Evolutionary conservation across 2,329 filamentous ascomycete genomes (phyloP).

Genomic region (Fusarium anguioides): DNA sequence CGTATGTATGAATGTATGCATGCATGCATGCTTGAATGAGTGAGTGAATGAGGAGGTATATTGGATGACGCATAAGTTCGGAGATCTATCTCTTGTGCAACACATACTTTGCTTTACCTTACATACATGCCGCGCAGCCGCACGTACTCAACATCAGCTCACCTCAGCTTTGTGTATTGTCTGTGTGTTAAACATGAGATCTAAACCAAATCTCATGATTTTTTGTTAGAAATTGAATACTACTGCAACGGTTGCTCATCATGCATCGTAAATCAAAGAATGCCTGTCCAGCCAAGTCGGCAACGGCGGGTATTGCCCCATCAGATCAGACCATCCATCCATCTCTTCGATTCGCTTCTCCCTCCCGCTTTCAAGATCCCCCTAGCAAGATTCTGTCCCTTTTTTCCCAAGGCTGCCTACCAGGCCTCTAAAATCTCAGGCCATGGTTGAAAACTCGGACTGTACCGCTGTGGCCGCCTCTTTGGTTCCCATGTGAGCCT

Average conservation of each 20-base stretch:
- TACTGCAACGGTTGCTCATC: background rate
- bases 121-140: background rate
- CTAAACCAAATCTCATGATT: constrained; percentile 1
- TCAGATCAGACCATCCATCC: too few relatives aligned
- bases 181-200: background rate
- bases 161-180: background rate
- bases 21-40: too few relatives aligned
- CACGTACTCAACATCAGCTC: background rate
- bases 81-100: constrained; percentile 1
- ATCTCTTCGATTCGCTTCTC: constrained; percentile 1
- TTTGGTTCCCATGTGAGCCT: constrained; percentile 35
- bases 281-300: constrained; percentile 29
- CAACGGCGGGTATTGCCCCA: constrained; percentile 26
- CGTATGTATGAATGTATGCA: too few relatives aligned
- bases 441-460: background rate
- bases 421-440: too few relatives aligned
- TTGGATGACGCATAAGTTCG: constrained; percentile 3
- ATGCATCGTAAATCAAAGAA: constrained; percentile 3
- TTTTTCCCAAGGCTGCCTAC: background rate
- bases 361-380: background rate
- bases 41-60: background rate
- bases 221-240: background rate
- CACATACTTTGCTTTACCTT: background rate
- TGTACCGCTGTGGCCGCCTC: constrained; percentile 6
- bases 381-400: background rate